Percentiles rank a stretch among this genome's conserved stretches.
These are phyloP conservation scores for Globisporangium nagaii DNA, from an alignment of 352 stramenopile genomes.

Conservation along the genomic window DNA sequence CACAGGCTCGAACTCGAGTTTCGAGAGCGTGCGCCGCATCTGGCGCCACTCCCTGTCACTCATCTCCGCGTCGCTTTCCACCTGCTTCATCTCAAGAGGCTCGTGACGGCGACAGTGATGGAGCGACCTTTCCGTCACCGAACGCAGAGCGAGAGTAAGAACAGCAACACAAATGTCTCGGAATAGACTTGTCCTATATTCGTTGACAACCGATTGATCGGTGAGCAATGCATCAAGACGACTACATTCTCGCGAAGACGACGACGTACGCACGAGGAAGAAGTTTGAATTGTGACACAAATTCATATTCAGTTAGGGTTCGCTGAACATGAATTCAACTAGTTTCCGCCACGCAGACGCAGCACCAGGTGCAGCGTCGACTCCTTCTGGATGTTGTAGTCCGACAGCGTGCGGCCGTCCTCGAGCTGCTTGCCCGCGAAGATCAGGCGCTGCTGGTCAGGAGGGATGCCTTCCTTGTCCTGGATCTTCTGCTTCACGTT, in stretches of 20 bases:
- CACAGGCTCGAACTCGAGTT: conserved; percentile 59
- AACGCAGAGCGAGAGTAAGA: not conserved
- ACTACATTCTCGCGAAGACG: too few species aligned
- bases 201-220: too few species aligned
- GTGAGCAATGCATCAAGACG: too few species aligned
- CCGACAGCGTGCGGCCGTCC: conserved; percentile 20
- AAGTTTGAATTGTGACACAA: not conserved
- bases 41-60: conserved; percentile 56
- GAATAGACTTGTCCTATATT: too few species aligned
- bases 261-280: not conserved
- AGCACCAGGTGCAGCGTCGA: conserved; percentile 91
- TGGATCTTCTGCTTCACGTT: too few species aligned
- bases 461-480: conserved; percentile 66
- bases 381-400: conserved; percentile 95
- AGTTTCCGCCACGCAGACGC: conserved; percentile 27
- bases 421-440: conserved; percentile 12
- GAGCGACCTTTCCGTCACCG: not conserved
- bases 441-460: conserved; percentile 10
- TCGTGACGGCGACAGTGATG: not conserved
- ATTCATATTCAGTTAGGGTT: not conserved
- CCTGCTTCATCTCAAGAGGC: not conserved
- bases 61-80: conserved; percentile 13
- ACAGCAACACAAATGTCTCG: not conserved
- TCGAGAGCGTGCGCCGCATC: conserved; percentile 44
- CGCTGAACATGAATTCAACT: not conserved